Conservation (phyloP, 345 rosid genomes). For the Bruguiera parviflora region DNA sequence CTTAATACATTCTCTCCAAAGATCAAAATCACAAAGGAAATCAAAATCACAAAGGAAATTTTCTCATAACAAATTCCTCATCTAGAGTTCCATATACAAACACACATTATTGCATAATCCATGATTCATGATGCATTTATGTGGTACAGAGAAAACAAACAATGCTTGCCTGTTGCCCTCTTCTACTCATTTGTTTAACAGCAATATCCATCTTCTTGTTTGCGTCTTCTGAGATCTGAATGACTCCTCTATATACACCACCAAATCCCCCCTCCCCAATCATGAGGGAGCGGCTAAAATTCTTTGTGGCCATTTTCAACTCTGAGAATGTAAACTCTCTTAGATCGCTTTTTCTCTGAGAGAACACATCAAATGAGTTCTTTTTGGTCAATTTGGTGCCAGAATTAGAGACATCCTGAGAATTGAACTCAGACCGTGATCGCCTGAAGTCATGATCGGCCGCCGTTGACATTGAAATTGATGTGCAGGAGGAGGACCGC, state of each 20-base stretch:
- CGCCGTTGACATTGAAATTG: conserved; percentile 34
- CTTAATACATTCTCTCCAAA: too few species aligned
- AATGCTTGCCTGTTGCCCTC: conserved; percentile 77
- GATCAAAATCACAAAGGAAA: too few species aligned
- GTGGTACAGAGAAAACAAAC: background rate
- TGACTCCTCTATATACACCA: conserved; percentile 68
- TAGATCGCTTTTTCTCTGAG: conserved; percentile 71
- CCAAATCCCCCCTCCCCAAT: conserved; percentile 98
- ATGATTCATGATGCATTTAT: background rate
- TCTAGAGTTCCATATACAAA: too few species aligned
- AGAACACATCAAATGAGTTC: conserved; percentile 60
- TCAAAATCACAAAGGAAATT: too few species aligned
- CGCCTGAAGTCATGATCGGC: conserved; percentile 44
- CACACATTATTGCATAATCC: too few species aligned
- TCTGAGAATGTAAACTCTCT: conserved; percentile 66
- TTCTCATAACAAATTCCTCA: too few species aligned
- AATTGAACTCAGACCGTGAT: conserved; percentile 71
- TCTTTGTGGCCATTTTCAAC: conserved; percentile 80
- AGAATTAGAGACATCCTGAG: conserved; percentile 57
- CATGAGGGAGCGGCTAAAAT: conserved; percentile 85
- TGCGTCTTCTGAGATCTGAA: conserved; percentile 51
- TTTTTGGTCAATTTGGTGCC: conserved; percentile 58
- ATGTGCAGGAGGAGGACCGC: conserved; percentile 24
- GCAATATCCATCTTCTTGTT: conserved; percentile 80
- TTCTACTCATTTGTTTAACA: conserved; percentile 81